Evolutionary conservation across 2,329 filamentous ascomycete genomes (phyloP), one percentile per base, ranked within the genome.

Genomic region (Basipetospora chlamydospora): DNA sequence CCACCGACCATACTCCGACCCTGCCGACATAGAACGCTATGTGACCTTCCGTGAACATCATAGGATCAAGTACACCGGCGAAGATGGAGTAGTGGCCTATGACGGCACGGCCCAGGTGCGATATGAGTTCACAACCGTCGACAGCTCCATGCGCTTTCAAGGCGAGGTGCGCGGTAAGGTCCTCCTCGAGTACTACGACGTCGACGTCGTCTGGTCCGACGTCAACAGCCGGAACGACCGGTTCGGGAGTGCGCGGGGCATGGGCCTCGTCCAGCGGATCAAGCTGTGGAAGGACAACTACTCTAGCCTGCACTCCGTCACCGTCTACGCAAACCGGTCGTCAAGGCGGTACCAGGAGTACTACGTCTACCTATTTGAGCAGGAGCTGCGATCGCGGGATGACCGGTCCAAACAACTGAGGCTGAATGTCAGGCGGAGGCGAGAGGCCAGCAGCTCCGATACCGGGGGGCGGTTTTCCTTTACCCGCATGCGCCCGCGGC

Each of bases 171-270:
- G 66, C 16, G 49, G 54, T 21, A 63, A 62, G 45, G 61, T 67
- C 29, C 47, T 70, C 16, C 46, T 70, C 22, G 64, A 61, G 44
- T 68, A 64, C 47, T 69, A 62, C 39, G 66, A 70, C 40, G 57
- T 67, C 22, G 64, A 70, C 41, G 64, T 69, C 8, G 54, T 65
- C 25, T 70, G 66, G 64, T 65, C 64, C 16, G 65, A 69, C 42
- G 49, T 55, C 4, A 62, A 69, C 41, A 54, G 60, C 32, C 57
- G 65, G 26, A 67, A 62, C 3, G 64, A 69, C 47, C 49, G 57
- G 12, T 67, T 67, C 41, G 66, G 65, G 31, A 66, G 60, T 22
- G 57, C 69, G 10, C 59, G 60, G 39, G 66, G 66, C 15, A 56
- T 70, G 37, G 65, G 63, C 1, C 61, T 64, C 2, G 66, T 68